These are phyloP conservation scores for Alisma plantagoaquatica DNA, from an alignment of 106 monocot species.

Conservation along the genomic window DNA sequence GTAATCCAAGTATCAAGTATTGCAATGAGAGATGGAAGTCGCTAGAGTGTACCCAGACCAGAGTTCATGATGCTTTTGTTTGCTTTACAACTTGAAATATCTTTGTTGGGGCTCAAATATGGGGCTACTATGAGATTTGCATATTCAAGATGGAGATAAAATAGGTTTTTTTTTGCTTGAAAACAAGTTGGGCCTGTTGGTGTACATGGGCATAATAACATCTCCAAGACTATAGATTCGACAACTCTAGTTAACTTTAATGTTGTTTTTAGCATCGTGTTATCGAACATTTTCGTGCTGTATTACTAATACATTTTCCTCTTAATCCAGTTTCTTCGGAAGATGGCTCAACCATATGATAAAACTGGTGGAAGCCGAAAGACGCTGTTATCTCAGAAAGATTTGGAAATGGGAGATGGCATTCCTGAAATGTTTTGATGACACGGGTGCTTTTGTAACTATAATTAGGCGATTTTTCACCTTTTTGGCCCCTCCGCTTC, in stretches of 20 bases:
- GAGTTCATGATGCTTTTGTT: no score
- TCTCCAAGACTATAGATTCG: no score
- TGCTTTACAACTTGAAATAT: no score
- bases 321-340: conserved; percentile 64
- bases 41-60: no score
- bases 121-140: background rate
- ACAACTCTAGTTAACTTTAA: background rate
- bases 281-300: background rate
- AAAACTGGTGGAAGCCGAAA: conserved; percentile 57
- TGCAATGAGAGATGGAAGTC: no score
- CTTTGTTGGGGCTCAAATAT: no score
- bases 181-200: background rate
- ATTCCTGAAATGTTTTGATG: conserved; percentile 45
- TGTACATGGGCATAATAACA: background rate
- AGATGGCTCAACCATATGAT: conserved; percentile 96
- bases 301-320: background rate
- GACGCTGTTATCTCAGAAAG: conserved; percentile 80
- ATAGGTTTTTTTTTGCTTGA: background rate
- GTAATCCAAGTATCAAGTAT: no score
- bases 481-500: no score
- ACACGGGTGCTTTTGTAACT: background rate
- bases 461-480: no score
- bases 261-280: no score
- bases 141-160: background rate
- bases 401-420: conserved; percentile 47